Conservation (phyloP, 257 asterid species). For the Sherardia arvensis region DNA sequence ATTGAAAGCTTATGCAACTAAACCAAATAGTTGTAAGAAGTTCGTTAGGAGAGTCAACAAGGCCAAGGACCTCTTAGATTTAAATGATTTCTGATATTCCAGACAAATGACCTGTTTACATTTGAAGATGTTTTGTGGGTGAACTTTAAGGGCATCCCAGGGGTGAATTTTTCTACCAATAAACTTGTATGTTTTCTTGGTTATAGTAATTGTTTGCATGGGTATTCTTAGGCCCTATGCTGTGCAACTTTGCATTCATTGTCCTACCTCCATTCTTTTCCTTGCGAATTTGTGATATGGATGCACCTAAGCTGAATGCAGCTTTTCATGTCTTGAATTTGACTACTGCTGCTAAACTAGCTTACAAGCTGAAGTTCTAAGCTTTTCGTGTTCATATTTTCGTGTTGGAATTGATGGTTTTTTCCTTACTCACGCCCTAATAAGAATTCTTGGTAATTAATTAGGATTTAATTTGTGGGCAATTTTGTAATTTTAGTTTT, state of each 20-base stretch:
- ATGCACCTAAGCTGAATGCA: background rate
- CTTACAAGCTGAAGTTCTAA: background rate
- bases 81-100: background rate
- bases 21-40: no score
- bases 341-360: background rate
- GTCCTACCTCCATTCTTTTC: background rate
- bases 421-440: no score
- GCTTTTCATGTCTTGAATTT: background rate
- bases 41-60: no score
- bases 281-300: background rate
- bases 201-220: background rate
- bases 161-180: no score
- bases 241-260: background rate
- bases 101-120: background rate
- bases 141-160: background rate
- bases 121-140: background rate
- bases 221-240: background rate
- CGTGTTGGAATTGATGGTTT: no score
- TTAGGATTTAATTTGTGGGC: no score
- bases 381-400: no score
- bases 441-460: no score
- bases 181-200: background rate
- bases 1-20: no score
- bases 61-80: background rate
- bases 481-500: no score